Conservation (phyloP, 2,329 filamentous ascomycete genomes). For the Ustilaginoidea virens region DNA sequence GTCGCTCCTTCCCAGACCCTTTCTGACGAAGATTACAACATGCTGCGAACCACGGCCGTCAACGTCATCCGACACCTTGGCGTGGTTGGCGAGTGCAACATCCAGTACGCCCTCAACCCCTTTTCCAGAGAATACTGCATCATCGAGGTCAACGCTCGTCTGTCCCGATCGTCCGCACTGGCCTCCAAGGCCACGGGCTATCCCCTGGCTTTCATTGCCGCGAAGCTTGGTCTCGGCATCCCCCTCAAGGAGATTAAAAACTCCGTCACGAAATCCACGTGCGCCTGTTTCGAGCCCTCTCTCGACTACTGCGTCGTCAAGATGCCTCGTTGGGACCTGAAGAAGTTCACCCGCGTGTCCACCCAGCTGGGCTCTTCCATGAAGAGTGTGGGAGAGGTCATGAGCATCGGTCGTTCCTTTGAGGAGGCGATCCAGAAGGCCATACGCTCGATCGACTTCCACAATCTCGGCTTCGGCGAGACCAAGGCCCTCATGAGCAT, state of each 20-base stretch:
- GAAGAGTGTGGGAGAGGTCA: slow-evolving; percentile 99
- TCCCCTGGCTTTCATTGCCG: slow-evolving; percentile 88
- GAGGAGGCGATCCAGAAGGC: slow-evolving; percentile 98
- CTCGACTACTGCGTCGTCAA: slow-evolving; percentile 97
- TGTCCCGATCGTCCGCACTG: slow-evolving; percentile 87
- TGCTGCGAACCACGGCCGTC: slow-evolving; percentile 91
- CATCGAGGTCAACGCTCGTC: slow-evolving; percentile 94
- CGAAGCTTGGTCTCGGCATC: slow-evolving; percentile 88
- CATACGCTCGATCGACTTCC: slow-evolving; percentile 85
- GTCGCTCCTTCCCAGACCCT: slow-evolving; percentile 94
- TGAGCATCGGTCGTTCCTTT: slow-evolving; percentile 93
- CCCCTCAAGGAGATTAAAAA: slow-evolving; percentile 94
- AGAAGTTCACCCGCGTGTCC: slow-evolving; percentile 96
- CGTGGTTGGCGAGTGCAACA: slow-evolving; percentile 97
- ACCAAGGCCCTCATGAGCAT: slow-evolving; percentile 89
- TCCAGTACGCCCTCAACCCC: slow-evolving; percentile 94
- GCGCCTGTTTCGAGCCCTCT: slow-evolving; percentile 95
- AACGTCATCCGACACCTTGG: slow-evolving; percentile 95
- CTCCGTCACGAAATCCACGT: slow-evolving; percentile 87
- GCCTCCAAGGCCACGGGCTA: slow-evolving; percentile 97
- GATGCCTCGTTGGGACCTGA: slow-evolving; percentile 96
- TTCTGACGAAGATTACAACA: slow-evolving; percentile 97
- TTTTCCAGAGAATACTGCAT: slow-evolving; percentile 96
- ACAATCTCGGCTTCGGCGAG: slow-evolving; percentile 89
- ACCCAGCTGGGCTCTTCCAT: slow-evolving; percentile 94